A percentile compares a stretch with the other conserved stretches of the same genome.
These are phyloP conservation scores for Heliamphora pulchella DNA, from an alignment of 179 eudicot species.

Conservation along the genomic window DNA sequence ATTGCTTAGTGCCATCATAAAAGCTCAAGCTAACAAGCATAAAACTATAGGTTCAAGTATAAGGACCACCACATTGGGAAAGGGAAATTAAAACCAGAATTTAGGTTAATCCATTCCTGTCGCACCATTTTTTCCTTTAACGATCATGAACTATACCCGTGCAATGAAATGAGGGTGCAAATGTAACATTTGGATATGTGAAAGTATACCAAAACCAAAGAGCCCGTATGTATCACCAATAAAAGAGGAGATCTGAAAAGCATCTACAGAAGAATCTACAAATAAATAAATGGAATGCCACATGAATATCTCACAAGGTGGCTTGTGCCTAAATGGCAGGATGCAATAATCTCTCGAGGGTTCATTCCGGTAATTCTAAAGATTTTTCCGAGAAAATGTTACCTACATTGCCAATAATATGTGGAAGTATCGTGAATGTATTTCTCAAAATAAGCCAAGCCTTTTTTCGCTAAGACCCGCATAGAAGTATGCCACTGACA, in stretches of 20 bases:
- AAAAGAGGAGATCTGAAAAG: background rate
- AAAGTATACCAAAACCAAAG: background rate
- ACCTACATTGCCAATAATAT: no score
- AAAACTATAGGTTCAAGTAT: background rate
- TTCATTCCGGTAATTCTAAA: no score
- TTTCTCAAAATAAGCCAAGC: no score
- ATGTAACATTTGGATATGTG: background rate
- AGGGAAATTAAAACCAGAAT: background rate
- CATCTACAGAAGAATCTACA: background rate
- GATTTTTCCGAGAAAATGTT: no score
- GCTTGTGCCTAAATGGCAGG: background rate
- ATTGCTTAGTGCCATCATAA: background rate
- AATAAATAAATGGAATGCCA: background rate
- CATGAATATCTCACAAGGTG: background rate
- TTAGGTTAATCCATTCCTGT: background rate
- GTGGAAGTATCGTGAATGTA: no score
- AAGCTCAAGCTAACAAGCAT: background rate
- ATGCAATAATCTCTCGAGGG: background rate
- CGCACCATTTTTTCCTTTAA: background rate
- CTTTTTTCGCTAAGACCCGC: no score
- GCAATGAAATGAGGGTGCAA: background rate
- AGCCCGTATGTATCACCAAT: background rate
- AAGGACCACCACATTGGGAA: background rate
- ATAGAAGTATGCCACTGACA: no score
- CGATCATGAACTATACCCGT: background rate